A percentile compares a stretch with the other conserved stretches of the same genome.
These are phyloP conservation scores for Aureobasidium sp. DNA, from an alignment of 2,329 filamentous ascomycete genomes.

Conservation along the genomic window DNA sequence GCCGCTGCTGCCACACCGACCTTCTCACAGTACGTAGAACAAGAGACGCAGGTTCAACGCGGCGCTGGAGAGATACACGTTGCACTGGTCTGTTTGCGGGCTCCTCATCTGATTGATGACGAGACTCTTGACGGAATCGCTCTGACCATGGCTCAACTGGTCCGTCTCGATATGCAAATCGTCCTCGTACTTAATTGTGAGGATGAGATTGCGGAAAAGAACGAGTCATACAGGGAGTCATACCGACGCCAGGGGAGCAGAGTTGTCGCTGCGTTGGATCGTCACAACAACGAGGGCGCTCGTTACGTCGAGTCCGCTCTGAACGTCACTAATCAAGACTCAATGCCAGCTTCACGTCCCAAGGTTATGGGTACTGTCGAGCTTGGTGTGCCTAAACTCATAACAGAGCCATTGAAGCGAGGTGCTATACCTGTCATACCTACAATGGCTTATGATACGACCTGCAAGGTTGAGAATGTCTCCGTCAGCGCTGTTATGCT, in stretches of 20 bases:
- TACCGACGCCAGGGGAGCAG: slow-evolving; percentile 59
- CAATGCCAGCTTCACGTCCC: slow-evolving; percentile 28
- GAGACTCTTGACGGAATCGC: slow-evolving; percentile 66
- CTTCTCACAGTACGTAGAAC: slow-evolving; percentile 39
- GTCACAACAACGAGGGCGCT: slow-evolving; percentile 59
- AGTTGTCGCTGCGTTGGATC: slow-evolving; percentile 67
- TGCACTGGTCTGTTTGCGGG: slow-evolving; percentile 76
- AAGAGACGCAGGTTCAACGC: slow-evolving; percentile 31
- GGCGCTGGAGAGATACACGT: slow-evolving; percentile 51
- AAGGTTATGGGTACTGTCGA: slow-evolving; percentile 31
- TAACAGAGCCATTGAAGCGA: slow-evolving; percentile 59
- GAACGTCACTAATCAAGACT: slow-evolving; percentile 24
- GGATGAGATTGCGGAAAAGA: slow-evolving; percentile 21
- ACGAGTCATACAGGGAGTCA: slow-evolving; percentile 11
- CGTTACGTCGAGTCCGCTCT: slow-evolving; percentile 58
- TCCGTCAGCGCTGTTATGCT: slow-evolving; percentile 60
- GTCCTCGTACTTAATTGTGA: slow-evolving; percentile 74
- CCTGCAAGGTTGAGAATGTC: slow-evolving; percentile 44
- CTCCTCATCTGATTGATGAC: slow-evolving; percentile 64
- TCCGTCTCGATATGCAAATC: slow-evolving; percentile 71
- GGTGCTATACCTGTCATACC: slow-evolving; percentile 66
- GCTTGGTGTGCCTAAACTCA: slow-evolving; percentile 40
- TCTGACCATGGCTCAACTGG: slow-evolving; percentile 75
- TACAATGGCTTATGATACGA: slow-evolving; percentile 52
- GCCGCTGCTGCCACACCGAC: slow-evolving; percentile 54